phyloP scores from a whole-genome alignment of 2,329 filamentous ascomycete species.

The Aspergillus nomiae region DNA sequence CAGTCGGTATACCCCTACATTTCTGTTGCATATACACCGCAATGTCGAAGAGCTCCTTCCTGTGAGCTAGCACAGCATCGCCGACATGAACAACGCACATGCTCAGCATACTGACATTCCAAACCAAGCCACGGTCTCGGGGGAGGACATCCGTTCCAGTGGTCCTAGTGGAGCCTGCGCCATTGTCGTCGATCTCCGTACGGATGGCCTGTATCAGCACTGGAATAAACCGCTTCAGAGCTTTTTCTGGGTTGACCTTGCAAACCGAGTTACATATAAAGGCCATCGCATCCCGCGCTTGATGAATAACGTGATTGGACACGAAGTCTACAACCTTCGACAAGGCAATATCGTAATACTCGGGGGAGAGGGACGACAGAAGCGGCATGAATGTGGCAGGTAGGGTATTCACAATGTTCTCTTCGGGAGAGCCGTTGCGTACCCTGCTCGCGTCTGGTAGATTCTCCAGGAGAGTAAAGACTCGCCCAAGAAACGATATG shows the following conservation, averaged over 20 bases:
- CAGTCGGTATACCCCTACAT: slow-evolving; percentile 88
- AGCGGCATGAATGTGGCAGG: slow-evolving; percentile 89
- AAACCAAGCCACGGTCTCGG: slow-evolving; percentile 87
- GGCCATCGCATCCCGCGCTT: slow-evolving; percentile 95
- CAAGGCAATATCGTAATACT: slow-evolving; percentile 87
- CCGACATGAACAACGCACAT: slow-evolving; percentile 99
- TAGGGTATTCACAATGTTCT: slow-evolving; percentile 93
- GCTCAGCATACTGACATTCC: slow-evolving; percentile 95
- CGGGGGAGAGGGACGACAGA: slow-evolving; percentile 85
- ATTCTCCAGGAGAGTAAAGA: slow-evolving; percentile 95
- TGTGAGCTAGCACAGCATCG: slow-evolving; percentile 83
- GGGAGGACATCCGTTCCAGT: slow-evolving; percentile 92
- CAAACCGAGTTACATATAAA: slow-evolving; percentile 97
- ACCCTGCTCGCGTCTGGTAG: slow-evolving; percentile 86
- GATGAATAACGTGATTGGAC: slow-evolving; percentile 91
- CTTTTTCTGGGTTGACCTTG: slow-evolving; percentile 93
- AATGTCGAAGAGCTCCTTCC: slow-evolving; percentile 85
- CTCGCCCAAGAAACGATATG: slow-evolving; percentile 83
- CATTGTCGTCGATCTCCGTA: slow-evolving; percentile 95
- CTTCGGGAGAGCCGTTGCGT: slow-evolving; percentile 88
- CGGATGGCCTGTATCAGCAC: slow-evolving; percentile 89
- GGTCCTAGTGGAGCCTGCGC: slow-evolving; percentile 90
- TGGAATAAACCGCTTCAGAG: slow-evolving; percentile 84
- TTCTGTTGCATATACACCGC: slow-evolving; percentile 95
- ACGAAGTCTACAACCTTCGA: slow-evolving; percentile 93